Base-by-base conservation (phyloP, 2,329 filamentous ascomycete genomes). In the Pseudohalonectria lignicola region DNA sequence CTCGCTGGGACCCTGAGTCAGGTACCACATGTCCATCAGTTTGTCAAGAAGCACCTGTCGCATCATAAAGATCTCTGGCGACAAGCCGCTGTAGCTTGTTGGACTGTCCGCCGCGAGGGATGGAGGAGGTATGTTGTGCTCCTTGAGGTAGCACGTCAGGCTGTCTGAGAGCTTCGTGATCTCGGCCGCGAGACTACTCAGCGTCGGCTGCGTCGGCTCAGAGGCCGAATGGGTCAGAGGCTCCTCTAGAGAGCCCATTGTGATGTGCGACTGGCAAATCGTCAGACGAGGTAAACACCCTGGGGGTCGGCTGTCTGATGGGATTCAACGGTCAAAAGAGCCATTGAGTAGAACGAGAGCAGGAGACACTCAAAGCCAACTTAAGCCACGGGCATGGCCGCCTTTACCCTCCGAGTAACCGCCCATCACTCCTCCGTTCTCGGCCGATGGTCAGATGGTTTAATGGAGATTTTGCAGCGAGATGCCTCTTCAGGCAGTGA, bases 1-100 rank as follows among this genome's bases (percentile, higher is more conserved):
- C 48, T 70, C 67, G 43, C 63, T 68, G 0, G 67, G 66, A 0
- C 67, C 67, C 37, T 67, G 62, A 6, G 59, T 57, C 4, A 71
- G 47, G 36, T 64, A 64, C 44, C 54, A 61, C 52, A 71, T 55
- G 37, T 71, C 66, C 20, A 55, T 63, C 31, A 69, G 45, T 3
- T 59, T 52, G 47, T 71, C 67, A 10, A 63, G 47, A 5, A 71
- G 56, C 30, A 52, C 45, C 46, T 69, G 65, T 13, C 62, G 58
- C 18, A 55, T 53, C 43, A 64, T 52, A 15, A 37, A 37, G 8
- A 17, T 16, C 29, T 37, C 36, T 7, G 19, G 19, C 5, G 26
- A 25, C 12, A 31, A 20, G 15, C 19, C 28, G 12, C 25, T 20
- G 29, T 37, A 37, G 4, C 29, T 6, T 5, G 28, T 37, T 15